Evolutionary conservation across 441 rosid species (phyloP).

Genomic region (Theobroma grandiflorum): DNA sequence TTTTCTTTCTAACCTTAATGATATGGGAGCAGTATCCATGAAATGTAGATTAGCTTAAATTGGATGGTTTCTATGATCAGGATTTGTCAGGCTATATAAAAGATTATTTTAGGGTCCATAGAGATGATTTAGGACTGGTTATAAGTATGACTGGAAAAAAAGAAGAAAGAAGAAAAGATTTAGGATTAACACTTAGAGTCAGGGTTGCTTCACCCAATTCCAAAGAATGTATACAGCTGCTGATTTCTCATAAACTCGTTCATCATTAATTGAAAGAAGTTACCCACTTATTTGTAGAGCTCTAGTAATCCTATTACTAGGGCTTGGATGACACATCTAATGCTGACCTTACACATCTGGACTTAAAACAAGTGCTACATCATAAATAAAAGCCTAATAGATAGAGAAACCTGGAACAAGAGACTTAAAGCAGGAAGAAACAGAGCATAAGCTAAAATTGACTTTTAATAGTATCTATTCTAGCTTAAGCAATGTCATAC

Average conservation of each 20-base stretch:
- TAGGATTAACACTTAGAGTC: background rate
- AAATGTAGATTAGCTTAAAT: background rate
- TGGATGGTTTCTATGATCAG: background rate
- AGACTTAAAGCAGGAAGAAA: background rate
- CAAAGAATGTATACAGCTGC: background rate
- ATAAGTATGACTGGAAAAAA: background rate
- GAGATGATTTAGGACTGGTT: background rate
- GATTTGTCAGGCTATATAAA: background rate
- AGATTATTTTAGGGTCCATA: background rate
- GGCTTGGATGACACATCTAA: background rate
- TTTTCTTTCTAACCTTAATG: background rate
- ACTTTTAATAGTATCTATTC: background rate
- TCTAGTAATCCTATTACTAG: background rate
- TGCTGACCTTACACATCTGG: background rate
- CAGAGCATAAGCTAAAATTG: background rate
- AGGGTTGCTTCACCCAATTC: background rate
- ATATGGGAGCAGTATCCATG: background rate
- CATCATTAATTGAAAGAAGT: background rate
- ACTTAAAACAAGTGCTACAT: background rate
- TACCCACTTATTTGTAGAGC: background rate
- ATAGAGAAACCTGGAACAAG: background rate
- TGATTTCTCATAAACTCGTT: background rate
- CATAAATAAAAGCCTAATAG: background rate
- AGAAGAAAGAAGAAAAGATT: background rate
- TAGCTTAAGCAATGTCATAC: background rate